These are phyloP conservation scores for Fusarium citri DNA, from an alignment of 2,329 filamentous ascomycete genomes.

Conservation along the genomic window DNA sequence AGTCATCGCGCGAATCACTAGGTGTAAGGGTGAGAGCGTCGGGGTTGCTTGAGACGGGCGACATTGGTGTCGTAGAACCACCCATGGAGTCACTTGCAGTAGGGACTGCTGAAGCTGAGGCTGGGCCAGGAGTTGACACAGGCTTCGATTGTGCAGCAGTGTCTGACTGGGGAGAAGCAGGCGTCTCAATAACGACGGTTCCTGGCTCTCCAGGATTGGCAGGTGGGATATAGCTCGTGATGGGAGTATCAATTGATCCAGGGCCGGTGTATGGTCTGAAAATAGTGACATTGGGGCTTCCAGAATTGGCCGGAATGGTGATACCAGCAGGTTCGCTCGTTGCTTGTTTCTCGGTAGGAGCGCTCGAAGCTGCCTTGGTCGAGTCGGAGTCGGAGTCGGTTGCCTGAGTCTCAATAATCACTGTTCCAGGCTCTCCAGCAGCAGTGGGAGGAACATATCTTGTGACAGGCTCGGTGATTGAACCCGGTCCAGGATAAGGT, in stretches of 20 bases:
- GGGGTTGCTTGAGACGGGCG: slow-evolving; percentile 11
- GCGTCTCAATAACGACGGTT: slow-evolving; percentile 15
- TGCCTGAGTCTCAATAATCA: slow-evolving; percentile 15
- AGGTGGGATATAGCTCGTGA: slow-evolving; percentile 1
- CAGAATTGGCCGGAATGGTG: slow-evolving; percentile 5
- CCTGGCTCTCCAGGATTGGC: background rate
- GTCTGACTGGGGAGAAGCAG: background rate
- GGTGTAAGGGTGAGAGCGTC: slow-evolving; percentile 28
- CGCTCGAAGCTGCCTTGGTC: background rate
- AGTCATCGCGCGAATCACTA: slow-evolving; percentile 23
- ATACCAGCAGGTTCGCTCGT: background rate
- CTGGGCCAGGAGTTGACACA: background rate
- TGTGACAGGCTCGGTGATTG: slow-evolving; percentile 16
- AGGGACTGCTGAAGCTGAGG: slow-evolving; percentile 7
- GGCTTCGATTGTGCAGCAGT: background rate
- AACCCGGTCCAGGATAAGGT: slow-evolving; percentile 19
- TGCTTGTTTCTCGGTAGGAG: background rate
- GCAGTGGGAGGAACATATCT: slow-evolving; percentile 13
- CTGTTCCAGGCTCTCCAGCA: slow-evolving; percentile 16
- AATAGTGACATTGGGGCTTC: slow-evolving; percentile 1
- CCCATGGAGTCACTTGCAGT: background rate
- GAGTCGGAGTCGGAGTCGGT: background rate
- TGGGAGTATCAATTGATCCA: background rate
- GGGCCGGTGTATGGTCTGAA: slow-evolving; percentile 2
- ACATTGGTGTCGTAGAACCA: background rate